Base-by-base conservation (phyloP, 2,329 filamentous ascomycete genomes). In the Setomelanomma holmii region DNA sequence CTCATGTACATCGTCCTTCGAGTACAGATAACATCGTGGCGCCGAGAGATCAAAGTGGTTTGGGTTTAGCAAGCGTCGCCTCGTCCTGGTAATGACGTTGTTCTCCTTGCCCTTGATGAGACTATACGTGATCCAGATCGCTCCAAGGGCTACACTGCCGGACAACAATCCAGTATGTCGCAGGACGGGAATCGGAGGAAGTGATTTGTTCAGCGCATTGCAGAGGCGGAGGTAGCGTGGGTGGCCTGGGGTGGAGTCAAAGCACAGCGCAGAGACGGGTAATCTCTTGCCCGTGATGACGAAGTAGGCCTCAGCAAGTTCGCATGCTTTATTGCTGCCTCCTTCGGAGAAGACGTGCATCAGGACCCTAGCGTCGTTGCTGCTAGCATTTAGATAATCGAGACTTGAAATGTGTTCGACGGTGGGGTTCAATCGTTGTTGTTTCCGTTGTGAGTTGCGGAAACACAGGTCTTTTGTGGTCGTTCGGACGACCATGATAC, bases 1-100 rank as follows among this genome's bases (percentile, higher is more conserved):
- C 11, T 72, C 72, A 53, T 82, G 80, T 0, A 87, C 78, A 45
- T 87, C 85, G 22, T 76, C 78, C 56, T 80, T 80, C 49, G 82
- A 84, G 63, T 85, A 87, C 3, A 86, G 58, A 60, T 84, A 86
- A 49, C 85, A 62, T 36, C 80, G 73, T 21, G 76, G 75, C 0
- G 79, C 74, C 0, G 42, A 39, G 2, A 42, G 44, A 34, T 63
- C 55, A 50, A 64, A 68, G 8, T 53, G 51, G 5, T 8, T 14
- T 11, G 64, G 47, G 33, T 67, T 55, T 3, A 55, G 33, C 3
- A 66, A 17, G 7, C 58, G 52, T 11, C 44, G 35, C 19, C 63
- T 41, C 5, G 63, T 63, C 14, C 35, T 48, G 4, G 64, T 53
- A 17, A 69, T 60, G 16, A 59, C 39, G 44, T 67, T 67, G 20